Percentiles rank a stretch among this genome's conserved stretches.
phyloP scores from a whole-genome alignment of 345 rosid species.

The Leavenworthia alabamica region DNA sequence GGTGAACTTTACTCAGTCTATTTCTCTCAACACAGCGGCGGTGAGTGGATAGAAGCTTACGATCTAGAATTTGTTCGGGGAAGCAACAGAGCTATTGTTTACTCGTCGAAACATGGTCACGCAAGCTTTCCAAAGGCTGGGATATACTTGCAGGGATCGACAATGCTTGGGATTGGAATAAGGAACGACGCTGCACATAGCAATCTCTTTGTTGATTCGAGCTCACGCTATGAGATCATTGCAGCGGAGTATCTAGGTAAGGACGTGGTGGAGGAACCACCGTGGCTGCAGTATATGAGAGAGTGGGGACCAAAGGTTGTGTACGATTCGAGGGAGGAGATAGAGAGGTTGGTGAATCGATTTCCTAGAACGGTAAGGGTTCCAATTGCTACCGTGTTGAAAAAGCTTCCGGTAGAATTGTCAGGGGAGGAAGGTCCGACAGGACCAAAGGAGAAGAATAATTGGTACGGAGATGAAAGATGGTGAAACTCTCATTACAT shows the following conservation, averaged over 20 bases:
- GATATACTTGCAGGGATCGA: constrained; percentile 60
- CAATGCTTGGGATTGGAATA: constrained; percentile 57
- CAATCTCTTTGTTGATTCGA: constrained; percentile 46
- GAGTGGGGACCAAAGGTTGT: constrained; percentile 71
- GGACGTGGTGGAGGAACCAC: constrained; percentile 41
- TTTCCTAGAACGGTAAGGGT: constrained; percentile 42
- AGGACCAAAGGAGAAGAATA: constrained; percentile 92
- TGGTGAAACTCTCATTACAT: constrained; percentile 29
- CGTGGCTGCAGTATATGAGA: constrained; percentile 83
- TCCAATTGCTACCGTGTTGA: constrained; percentile 34
- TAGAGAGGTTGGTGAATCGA: constrained; percentile 40
- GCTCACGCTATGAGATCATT: constrained; percentile 52
- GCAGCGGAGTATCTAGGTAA: constrained; percentile 68
- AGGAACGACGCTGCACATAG: constrained; percentile 64
- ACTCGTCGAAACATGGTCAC: constrained; percentile 69
- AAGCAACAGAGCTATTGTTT: constrained; percentile 53
- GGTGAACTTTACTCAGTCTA: constrained; percentile 71
- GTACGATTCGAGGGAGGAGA: constrained; percentile 53
- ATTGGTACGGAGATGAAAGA: constrained; percentile 85
- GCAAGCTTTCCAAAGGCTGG: constrained; percentile 72
- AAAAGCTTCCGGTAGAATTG: constrained; percentile 56
- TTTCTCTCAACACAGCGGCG: constrained; percentile 91
- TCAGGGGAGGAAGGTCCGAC: constrained; percentile 82
- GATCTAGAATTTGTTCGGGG: constrained; percentile 60
- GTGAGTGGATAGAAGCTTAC: constrained; percentile 65